Evolutionary conservation across 208 protist genomes (phyloP), one percentile per base, ranked within the genome.

Genomic region (Leishmania lainsoni): DNA sequence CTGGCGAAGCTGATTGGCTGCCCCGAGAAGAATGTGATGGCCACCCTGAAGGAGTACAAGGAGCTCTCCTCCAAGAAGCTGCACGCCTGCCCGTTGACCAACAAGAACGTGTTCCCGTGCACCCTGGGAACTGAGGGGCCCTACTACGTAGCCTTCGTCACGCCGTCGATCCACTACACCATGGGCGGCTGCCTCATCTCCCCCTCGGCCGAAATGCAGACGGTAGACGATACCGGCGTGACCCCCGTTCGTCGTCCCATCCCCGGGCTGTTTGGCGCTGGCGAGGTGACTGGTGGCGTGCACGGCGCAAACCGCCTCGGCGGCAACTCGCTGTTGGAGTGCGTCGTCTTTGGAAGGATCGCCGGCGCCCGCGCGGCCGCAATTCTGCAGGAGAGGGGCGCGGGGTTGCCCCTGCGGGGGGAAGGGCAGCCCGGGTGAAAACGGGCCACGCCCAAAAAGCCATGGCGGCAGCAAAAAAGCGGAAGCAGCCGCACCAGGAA

Each of bases 301-400:
- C 99, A 99, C 88, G 98, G 99, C 58, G 81, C 84, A 32, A 99
- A 99, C 86, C 93, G 98, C 61, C 93, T 99, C 12, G 98, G 94
- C 51, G 99, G 99, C 70, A 99, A 99, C 89, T 98, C 97, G 12
- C 92, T 99, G 75, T 86, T 99, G 65, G 91, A 93, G 88, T 95
- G 89, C 56, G 89, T 93, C 84, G 89, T 93, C 14, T 93, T 93
- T 61, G 89, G 89, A 8, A 75, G 84, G 45, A 91, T 93, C 69
- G 96, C 94, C n/a, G 97, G 97, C 35, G 35, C 35, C 35, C 35
- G 35, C 35, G 35, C 35, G 35, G 35, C 35, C 2, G 35, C 35
- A 1, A 39, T 39, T 39, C 35, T 39, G 35, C 35, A 39, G 35
- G 35, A 35, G 35, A 1, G 35, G 35, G 35, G 0, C 35, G 35